These are phyloP conservation scores for Fraxinus pennsylvanica DNA, from an alignment of 257 asterid genomes.

Conservation along the genomic window DNA sequence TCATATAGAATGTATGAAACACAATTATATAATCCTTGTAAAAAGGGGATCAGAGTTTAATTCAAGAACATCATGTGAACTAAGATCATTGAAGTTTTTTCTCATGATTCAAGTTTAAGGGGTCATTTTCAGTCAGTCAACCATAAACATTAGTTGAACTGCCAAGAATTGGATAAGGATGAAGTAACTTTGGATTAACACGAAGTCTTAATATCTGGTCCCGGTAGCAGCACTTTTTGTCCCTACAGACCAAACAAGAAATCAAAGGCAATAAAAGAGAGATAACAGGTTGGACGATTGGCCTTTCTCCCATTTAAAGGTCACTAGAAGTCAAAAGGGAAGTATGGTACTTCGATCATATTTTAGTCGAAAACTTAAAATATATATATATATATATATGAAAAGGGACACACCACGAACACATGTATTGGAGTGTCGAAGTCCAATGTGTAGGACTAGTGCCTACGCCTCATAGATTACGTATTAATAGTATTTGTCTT, in stretches of 20 bases:
- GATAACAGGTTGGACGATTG: conserved; percentile 10
- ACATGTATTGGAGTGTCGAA: no score
- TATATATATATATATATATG: not conserved
- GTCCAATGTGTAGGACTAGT: not conserved
- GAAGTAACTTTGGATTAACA: not conserved
- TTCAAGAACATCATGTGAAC: not conserved
- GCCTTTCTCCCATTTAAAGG: conserved; percentile 20
- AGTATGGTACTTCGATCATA: not conserved
- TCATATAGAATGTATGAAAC: not conserved
- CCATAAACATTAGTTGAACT: not conserved
- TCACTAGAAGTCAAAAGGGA: not conserved
- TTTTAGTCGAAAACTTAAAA: not conserved
- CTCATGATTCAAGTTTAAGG: not conserved
- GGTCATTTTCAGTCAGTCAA: not conserved
- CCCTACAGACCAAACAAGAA: not conserved
- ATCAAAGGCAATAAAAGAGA: conserved; percentile 7
- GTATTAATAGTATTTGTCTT: no score
- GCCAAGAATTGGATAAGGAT: conserved; percentile 18
- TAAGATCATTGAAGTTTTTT: not conserved
- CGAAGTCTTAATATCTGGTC: not conserved
- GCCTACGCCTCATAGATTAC: no score
- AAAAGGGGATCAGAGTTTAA: not conserved
- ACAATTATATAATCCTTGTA: not conserved
- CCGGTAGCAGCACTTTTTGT: not conserved
- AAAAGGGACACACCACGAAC: not conserved